phyloP scores from a whole-genome alignment of 306 rosid genomes.

The Boehmeria nivea region DNA sequence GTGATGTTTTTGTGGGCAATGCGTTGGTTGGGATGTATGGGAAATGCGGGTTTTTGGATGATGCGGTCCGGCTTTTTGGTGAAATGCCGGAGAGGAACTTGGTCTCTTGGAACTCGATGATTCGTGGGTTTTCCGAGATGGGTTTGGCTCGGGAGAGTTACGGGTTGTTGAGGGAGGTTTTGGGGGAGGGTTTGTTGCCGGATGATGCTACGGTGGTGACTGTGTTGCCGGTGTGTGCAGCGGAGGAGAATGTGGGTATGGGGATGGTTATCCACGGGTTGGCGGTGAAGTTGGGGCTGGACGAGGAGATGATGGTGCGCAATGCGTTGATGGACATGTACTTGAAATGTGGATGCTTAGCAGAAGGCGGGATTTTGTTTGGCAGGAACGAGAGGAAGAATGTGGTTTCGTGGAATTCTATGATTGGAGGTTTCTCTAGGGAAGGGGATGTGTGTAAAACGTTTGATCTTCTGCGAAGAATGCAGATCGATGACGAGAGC shows the following conservation, averaged over 20 bases:
- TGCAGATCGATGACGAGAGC: slow-evolving; percentile 41
- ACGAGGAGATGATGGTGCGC: slow-evolving; percentile 45
- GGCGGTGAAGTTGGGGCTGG: slow-evolving; percentile 54
- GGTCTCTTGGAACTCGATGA: slow-evolving; percentile 78
- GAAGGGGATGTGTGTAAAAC: slow-evolving; percentile 40
- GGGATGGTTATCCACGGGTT: slow-evolving; percentile 70
- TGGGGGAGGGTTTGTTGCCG: slow-evolving; percentile 42
- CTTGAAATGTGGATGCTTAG: slow-evolving; percentile 53
- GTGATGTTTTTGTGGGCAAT: slow-evolving; percentile 66
- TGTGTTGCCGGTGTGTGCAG: slow-evolving; percentile 53
- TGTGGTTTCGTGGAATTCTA: slow-evolving; percentile 79
- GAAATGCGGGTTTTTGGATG: slow-evolving; percentile 41
- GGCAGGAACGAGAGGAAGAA: slow-evolving; percentile 40
- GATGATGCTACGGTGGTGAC: slow-evolving; percentile 78
- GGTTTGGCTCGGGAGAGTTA: slow-evolving; percentile 35
- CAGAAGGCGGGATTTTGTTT: slow-evolving; percentile 43
- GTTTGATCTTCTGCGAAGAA: slow-evolving; percentile 50
- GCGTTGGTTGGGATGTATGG: slow-evolving; percentile 65
- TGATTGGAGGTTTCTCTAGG: slow-evolving; percentile 60
- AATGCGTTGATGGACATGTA: slow-evolving; percentile 78
- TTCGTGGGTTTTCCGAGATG: slow-evolving; percentile 52
- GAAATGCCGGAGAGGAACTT: slow-evolving; percentile 52
- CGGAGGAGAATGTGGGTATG: slow-evolving; percentile 34
- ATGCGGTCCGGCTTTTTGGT: slow-evolving; percentile 51
- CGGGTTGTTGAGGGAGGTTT: slow-evolving; percentile 33